phyloP scores from a whole-genome alignment of 139 green algal genomes.

The Chlamydomonas incerta region DNA sequence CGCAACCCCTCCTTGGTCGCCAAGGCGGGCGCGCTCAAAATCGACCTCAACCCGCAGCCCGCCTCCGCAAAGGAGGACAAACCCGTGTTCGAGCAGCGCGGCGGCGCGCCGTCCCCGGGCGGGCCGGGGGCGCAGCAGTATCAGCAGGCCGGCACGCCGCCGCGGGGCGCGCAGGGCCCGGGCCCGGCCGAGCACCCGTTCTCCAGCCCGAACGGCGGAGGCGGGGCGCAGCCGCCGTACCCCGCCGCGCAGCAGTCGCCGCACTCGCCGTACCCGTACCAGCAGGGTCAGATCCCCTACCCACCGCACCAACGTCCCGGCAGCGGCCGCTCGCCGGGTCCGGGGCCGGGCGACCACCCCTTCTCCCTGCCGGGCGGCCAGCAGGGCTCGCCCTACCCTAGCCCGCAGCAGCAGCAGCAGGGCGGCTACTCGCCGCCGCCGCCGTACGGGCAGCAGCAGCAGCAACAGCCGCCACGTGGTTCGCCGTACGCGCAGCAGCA shows the following conservation, averaged over 20 bases:
- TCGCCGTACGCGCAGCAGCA: constrained; percentile 7
- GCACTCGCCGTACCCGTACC: background rate
- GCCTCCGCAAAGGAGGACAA: constrained; percentile 29
- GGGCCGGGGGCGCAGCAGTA: background rate
- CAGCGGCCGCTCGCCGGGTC: background rate
- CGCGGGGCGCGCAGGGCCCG: background rate
- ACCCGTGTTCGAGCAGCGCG: constrained; percentile 38
- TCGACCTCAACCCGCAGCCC: constrained; percentile 51
- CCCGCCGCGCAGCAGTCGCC: background rate
- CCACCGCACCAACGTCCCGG: constrained; percentile 14
- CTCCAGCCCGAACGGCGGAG: background rate
- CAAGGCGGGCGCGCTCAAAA: constrained; percentile 52
- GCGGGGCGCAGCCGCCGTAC: constrained; percentile 9
- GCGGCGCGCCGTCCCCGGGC: too few species aligned
- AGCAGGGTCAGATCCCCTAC: constrained; percentile 16
- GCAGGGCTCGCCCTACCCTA: background rate
- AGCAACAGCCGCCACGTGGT: background rate
- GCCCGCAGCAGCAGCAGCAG: background rate
- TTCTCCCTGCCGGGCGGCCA: constrained; percentile 7
- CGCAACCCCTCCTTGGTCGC: constrained; percentile 33
- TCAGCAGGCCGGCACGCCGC: background rate
- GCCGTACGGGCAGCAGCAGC: too few species aligned
- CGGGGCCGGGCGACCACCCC: background rate
- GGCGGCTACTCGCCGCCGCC: background rate
- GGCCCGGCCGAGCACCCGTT: background rate